Conservation (phyloP, 495 filamentous ascomycete genomes). For the Penicillium dipodomyicola region DNA sequence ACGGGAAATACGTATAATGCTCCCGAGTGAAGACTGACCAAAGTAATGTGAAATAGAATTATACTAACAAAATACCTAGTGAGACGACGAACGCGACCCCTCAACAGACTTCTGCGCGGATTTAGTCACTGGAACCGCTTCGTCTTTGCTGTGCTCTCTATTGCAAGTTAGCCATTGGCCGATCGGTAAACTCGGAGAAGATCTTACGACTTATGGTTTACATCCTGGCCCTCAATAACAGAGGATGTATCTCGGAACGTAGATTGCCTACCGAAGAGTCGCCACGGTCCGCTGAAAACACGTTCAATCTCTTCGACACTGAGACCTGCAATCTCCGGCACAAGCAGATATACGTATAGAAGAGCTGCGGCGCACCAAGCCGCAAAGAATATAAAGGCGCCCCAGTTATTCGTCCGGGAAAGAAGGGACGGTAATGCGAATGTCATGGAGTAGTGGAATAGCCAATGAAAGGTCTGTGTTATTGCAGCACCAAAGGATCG, state of each 20-base stretch:
- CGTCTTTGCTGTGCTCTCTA: too few relatives aligned
- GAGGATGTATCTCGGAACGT: not conserved
- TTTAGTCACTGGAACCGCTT: too few relatives aligned
- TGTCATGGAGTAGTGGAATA: constrained; percentile 18
- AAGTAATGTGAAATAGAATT: too few relatives aligned
- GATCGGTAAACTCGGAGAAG: not conserved
- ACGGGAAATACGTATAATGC: too few relatives aligned
- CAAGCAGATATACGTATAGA: constrained; percentile 30
- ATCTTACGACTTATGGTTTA: not conserved
- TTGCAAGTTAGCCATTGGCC: not conserved
- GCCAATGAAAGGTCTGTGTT: constrained; percentile 21
- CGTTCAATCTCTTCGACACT: constrained; percentile 19
- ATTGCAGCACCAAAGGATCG: constrained; percentile 24
- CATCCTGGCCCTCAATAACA: not conserved
- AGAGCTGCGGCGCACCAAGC: constrained; percentile 17
- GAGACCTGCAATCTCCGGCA: constrained; percentile 19
- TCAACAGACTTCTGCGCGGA: too few relatives aligned
- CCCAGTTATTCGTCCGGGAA: constrained; percentile 17
- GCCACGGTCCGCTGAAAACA: constrained; percentile 13
- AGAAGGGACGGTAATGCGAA: constrained; percentile 16
- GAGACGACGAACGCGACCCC: too few relatives aligned
- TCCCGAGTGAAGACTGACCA: too few relatives aligned
- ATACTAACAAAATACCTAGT: too few relatives aligned
- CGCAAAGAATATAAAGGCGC: constrained; percentile 26
- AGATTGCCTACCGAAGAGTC: not conserved